These are phyloP conservation scores for Pichia gijzeniarum DNA, from an alignment of 805 yeast species.

Conservation along the genomic window DNA sequence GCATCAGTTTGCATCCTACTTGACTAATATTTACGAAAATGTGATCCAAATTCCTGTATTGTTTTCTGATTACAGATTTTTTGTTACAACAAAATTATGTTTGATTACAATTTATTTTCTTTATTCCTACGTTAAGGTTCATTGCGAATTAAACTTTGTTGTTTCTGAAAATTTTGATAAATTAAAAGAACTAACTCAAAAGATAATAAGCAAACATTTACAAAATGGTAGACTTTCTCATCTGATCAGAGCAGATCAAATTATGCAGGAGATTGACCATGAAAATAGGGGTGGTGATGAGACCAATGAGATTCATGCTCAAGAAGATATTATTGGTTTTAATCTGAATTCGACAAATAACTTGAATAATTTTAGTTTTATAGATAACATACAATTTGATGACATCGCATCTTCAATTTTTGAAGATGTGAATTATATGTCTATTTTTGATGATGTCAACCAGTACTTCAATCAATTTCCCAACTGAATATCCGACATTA, in stretches of 20 bases:
- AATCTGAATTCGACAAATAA: too few species aligned
- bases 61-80: slow-evolving; percentile 7
- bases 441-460: slow-evolving; percentile 3
- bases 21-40: slow-evolving; percentile 6
- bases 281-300: neutral
- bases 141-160: neutral
- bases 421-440: neutral
- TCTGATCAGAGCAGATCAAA: neutral
- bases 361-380: too few species aligned
- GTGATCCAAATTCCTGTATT: slow-evolving; percentile 2
- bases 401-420: slow-evolving; percentile 1
- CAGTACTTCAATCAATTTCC: neutral
- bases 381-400: neutral
- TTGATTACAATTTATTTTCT: slow-evolving; percentile 8
- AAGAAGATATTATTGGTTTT: neutral
- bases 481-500: too few species aligned
- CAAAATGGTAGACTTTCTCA: slow-evolving; percentile 2
- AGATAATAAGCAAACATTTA: slow-evolving; percentile 1
- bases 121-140: slow-evolving; percentile 2
- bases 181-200: neutral
- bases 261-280: neutral
- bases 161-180: slow-evolving; percentile 1
- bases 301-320: neutral
- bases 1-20: neutral
- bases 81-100: slow-evolving; percentile 7